phyloP scores from a whole-genome alignment of 1,284 basidiomycete genomes.

The Phylloboletellus chloephorus region DNA sequence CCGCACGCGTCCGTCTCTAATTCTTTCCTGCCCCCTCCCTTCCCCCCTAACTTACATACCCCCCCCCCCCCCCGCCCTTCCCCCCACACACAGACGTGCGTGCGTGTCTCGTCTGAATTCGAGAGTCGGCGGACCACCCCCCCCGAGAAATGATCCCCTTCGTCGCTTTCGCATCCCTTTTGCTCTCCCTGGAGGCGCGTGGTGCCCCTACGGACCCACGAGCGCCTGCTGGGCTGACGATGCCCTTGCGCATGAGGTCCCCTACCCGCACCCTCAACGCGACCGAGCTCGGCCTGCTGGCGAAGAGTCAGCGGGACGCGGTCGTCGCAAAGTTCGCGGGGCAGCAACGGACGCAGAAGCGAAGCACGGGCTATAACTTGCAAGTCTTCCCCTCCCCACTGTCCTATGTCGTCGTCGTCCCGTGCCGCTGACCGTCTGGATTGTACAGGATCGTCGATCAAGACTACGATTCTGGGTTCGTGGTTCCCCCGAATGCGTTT shows the following conservation, averaged over 20 bases:
- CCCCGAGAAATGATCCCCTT: constrained; percentile 15
- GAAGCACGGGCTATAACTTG: constrained; percentile 29
- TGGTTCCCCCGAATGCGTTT: neutral
- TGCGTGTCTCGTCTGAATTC: neutral
- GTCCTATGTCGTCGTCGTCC: neutral
- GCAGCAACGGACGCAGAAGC: constrained; percentile 12
- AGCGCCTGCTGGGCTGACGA: constrained; percentile 15
- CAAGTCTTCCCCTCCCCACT: constrained; percentile 7
- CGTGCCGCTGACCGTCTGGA: constrained; percentile 7
- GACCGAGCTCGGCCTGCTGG: constrained; percentile 16
- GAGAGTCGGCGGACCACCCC: neutral
- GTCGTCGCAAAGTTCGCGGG: constrained; percentile 20
- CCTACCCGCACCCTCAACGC: constrained; percentile 2
- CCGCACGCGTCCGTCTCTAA: too few species aligned
- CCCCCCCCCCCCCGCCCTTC: too few species aligned
- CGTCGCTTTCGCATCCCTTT: constrained; percentile 7
- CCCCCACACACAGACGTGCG: too few species aligned
- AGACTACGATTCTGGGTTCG: constrained; percentile 24
- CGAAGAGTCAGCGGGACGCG: constrained; percentile 24
- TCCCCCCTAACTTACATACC: too few species aligned
- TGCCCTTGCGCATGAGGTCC: constrained; percentile 19
- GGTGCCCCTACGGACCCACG: constrained; percentile 15
- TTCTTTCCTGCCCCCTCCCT: neutral
- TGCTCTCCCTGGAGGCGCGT: constrained; percentile 11
- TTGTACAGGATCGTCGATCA: constrained; percentile 25